Base-by-base conservation (phyloP, 345 rosid species). In the Syzygium oleosum region DNA sequence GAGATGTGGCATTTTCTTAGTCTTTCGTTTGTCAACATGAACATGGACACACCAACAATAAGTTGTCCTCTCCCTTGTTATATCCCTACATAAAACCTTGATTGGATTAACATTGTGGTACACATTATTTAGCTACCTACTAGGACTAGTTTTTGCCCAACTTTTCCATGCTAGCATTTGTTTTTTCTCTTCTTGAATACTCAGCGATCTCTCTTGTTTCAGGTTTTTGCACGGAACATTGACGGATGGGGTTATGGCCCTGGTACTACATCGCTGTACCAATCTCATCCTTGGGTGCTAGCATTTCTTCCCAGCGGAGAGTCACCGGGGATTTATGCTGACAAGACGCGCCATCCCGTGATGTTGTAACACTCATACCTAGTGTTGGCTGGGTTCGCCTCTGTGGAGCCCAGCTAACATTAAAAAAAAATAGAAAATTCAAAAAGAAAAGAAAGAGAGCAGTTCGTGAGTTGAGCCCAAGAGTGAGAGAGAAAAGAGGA, bases 261-360 rank as follows among this genome's bases (percentile, higher is more conserved):
- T 78, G 93, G 92, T 91, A 95, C 98, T 58, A 96, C 98, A 61
- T 96, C 99, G 51, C 85, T 97, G 91, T 97, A 96, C 90, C 98
- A 96, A 91, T 96, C 99, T 34, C 99, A 97, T 91, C 99, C 99
- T 55, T 97, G 98, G 98, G 96, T 95, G 52, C 90, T 96, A 49
- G 96, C 91, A 85, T 91, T 96, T 91, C 97, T 95, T 91, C 97
- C 97, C 17, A 92, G 85, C 86, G 98, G 97, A 89, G 98, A 96
- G 89, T 92, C 98, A 49, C 52, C 95, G 9, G 98, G 98, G 16
- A 90, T 97, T 90, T 96, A 95, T 91, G 97, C 96, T 87, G 99
- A 96, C 90, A 94, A 96, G 58, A 94, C 97, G 23, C 87, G 86
- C 46, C 46, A 13, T 94, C 93, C 43, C 94, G 98, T 90, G 97